phyloP scores from a whole-genome alignment of 2,329 filamentous ascomycete species.

The Xylariaceae sp. region DNA sequence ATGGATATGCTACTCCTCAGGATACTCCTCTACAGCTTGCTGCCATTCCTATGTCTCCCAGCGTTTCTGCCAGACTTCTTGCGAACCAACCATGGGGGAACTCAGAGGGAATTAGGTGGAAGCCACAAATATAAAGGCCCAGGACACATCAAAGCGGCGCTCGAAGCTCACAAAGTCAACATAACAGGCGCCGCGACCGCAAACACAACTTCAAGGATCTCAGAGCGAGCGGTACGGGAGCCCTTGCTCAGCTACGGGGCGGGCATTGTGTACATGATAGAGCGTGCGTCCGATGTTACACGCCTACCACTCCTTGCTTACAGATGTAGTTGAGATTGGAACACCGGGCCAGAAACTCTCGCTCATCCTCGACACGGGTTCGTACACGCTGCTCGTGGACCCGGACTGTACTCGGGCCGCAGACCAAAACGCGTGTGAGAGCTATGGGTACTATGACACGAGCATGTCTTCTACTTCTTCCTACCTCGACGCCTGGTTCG shows the following conservation, averaged over 20 bases:
- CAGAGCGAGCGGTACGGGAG: slow-evolving; percentile 25
- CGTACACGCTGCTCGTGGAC: slow-evolving; percentile 43
- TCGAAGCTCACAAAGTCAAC: slow-evolving; percentile 26
- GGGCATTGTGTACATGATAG: slow-evolving; percentile 41
- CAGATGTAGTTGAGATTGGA: slow-evolving; percentile 38
- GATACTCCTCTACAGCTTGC: slow-evolving; percentile 15
- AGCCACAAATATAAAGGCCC: slow-evolving; percentile 7
- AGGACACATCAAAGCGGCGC: slow-evolving; percentile 29
- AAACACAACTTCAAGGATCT: slow-evolving; percentile 7
- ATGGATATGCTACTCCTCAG: slow-evolving; percentile 17
- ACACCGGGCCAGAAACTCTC: slow-evolving; percentile 41
- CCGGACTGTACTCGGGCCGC: slow-evolving; percentile 40
- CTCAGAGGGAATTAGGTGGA: slow-evolving; percentile 3
- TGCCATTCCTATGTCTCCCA: slow-evolving; percentile 18
- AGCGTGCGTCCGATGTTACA: slow-evolving; percentile 29
- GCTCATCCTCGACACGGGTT: slow-evolving; percentile 43
- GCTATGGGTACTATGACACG: slow-evolving; percentile 40
- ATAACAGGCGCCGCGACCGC: slow-evolving; percentile 15
- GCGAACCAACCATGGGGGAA: slow-evolving; percentile 2
- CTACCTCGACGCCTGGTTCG: slow-evolving; percentile 31
- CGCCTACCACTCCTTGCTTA: slow-evolving; percentile 5
- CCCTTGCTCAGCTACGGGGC: slow-evolving; percentile 30
- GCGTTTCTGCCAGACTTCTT: slow-evolving; percentile 3
- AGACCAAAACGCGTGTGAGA: slow-evolving; percentile 35
- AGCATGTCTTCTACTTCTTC: slow-evolving; percentile 35